Conservation (phyloP, 2,329 filamentous ascomycete species). For the Epichloe hybrida region DNA sequence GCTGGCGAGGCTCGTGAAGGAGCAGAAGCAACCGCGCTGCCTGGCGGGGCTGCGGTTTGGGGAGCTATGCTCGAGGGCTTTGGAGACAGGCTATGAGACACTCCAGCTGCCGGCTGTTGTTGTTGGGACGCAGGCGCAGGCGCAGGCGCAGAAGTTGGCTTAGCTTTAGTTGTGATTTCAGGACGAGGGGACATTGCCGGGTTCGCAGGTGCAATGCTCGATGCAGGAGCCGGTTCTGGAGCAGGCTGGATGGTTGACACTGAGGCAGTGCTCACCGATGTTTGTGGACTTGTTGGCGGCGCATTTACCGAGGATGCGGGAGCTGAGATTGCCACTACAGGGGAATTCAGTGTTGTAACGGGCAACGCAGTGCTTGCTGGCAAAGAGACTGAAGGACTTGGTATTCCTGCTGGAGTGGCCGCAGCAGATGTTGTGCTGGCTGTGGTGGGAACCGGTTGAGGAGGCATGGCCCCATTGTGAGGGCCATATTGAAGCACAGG, state of each 20-base stretch:
- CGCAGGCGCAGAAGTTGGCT: not conserved
- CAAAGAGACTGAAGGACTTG: constrained; percentile 6
- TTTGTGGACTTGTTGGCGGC: not conserved
- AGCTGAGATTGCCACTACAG: not conserved
- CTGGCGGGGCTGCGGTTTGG: constrained; percentile 1
- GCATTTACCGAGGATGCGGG: not conserved
- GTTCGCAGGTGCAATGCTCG: constrained; percentile 7
- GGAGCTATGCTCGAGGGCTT: not conserved
- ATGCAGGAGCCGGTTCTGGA: not conserved
- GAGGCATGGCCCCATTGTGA: constrained; percentile 47
- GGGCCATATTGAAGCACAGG: constrained; percentile 55
- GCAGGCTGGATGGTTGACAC: not conserved
- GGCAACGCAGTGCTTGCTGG: not conserved
- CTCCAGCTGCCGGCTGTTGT: not conserved
- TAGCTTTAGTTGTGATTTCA: not conserved
- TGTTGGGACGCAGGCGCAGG: not conserved
- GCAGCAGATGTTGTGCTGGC: constrained; percentile 11
- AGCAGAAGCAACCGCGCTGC: not conserved
- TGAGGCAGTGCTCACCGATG: not conserved
- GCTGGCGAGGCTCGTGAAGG: constrained; percentile 3
- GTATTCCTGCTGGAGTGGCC: constrained; percentile 10
- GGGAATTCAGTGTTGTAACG: not conserved
- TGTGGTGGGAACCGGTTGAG: constrained; percentile 25
- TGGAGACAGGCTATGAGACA: not conserved
- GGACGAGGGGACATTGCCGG: constrained; percentile 7